Base-by-base conservation (phyloP, 1,284 basidiomycete species). In the Moniliella sp. region DNA sequence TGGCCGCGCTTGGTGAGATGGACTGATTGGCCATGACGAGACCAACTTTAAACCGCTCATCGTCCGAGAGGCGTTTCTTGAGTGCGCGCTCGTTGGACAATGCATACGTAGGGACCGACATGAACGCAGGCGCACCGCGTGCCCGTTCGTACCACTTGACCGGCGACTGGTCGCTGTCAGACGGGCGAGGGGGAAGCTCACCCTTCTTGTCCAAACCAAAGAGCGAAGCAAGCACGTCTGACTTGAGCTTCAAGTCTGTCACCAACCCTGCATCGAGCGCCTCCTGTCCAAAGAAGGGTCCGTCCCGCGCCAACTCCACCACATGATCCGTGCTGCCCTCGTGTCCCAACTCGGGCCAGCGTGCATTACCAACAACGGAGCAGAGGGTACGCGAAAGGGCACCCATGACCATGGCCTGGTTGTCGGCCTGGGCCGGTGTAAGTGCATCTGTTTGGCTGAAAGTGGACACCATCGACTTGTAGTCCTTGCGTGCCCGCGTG, bases 11-110 rank as follows among this genome's bases (percentile, higher is more conserved):
- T 28, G 40, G 33, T 26, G 31, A 55, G 35, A 65, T 65, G 3
- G 50, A 47, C 2, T 63, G 62, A 27, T 57, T 43, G 5, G 64
- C 42, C 41, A 64, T 64, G 17, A 64, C 62, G 7, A 64, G 57
- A 3, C 61, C 64, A 13, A 65, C 51, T 13, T 61, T 45, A 18
- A 62, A 28, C 1, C 41, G 42, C 16, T 50, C 43, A 14, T 57
- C 57, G 12, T 59, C 43, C 12, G 39, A 33, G 25, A 49, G 36
- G 16, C 37, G 37, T 31, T 36, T 38, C 35, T 47, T 44, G 45
- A 44, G 31, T n/a, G n/a, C n/a, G n/a, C n/a, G n/a, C n/a, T n/a
- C n/a, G n/a, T n/a, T n/a, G n/a, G n/a, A n/a, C n/a, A n/a, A n/a
- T n/a, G n/a, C n/a, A n/a, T n/a, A n/a, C n/a, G n/a, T n/a, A n/a